phyloP scores from a whole-genome alignment of 1,139 yeast species.

The Kodamaea sp. region DNA sequence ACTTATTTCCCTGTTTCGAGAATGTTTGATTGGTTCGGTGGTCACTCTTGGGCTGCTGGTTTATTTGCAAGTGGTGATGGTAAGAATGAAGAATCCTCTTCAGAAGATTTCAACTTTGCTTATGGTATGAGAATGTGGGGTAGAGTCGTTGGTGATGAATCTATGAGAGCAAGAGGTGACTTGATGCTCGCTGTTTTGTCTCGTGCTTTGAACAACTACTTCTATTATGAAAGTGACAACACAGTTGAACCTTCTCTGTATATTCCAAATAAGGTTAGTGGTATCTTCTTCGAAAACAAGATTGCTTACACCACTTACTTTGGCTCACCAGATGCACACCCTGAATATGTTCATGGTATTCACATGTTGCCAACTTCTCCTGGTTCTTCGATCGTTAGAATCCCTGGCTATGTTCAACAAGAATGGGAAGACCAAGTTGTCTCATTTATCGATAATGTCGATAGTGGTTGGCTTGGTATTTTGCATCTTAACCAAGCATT shows the following conservation, averaged over 20 bases:
- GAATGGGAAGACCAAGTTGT: slow-evolving; percentile 70
- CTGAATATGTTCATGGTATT: slow-evolving; percentile 89
- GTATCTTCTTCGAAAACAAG: slow-evolving; percentile 82
- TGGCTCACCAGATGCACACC: slow-evolving; percentile 44
- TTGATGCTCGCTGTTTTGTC: slow-evolving; percentile 66
- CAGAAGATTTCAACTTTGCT: slow-evolving; percentile 78
- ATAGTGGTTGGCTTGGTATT: slow-evolving; percentile 88
- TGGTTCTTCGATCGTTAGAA: slow-evolving; percentile 71
- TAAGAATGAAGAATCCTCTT: slow-evolving; percentile 73
- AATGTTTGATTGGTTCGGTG: slow-evolving; percentile 75
- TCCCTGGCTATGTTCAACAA: slow-evolving; percentile 63
- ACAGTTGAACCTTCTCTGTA: slow-evolving; percentile 54
- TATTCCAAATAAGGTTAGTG: slow-evolving; percentile 65
- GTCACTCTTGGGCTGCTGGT: slow-evolving; percentile 87
- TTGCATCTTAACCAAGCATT: slow-evolving; percentile 76
- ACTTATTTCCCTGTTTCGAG: slow-evolving; percentile 70
- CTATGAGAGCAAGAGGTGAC: slow-evolving; percentile 78
- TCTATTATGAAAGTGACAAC: slow-evolving; percentile 56
- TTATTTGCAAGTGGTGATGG: slow-evolving; percentile 69
- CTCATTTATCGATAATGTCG: slow-evolving; percentile 49
- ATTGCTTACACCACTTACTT: slow-evolving; percentile 89
- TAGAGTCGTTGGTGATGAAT: slow-evolving; percentile 57
- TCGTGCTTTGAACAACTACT: slow-evolving; percentile 61
- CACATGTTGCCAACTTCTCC: slow-evolving; percentile 94
- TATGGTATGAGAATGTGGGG: slow-evolving; percentile 87